Evolutionary conservation across 2,329 filamentous ascomycete genomes (phyloP).

Genomic region (Ophiostoma piceae): DNA sequence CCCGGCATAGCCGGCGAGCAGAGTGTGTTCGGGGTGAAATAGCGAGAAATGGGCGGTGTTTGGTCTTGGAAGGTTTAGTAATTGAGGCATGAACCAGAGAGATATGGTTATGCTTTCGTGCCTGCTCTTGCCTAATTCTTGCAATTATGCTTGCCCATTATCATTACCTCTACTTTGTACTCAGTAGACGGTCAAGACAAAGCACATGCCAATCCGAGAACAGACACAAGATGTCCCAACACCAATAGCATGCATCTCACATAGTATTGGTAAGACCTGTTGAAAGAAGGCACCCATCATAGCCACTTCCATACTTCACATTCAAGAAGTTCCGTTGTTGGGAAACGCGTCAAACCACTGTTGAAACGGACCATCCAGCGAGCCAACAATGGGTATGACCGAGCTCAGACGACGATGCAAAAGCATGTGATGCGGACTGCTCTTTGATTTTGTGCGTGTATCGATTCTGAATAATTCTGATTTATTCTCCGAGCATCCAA

Average conservation of each 20-base stretch:
- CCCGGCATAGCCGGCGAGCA: neutral
- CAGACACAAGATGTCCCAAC: neutral
- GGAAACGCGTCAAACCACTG: neutral
- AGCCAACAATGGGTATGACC: neutral
- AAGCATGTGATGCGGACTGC: slow-evolving; percentile 1
- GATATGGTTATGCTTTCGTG: too few species aligned
- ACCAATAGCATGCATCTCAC: neutral
- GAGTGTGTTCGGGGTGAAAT: neutral
- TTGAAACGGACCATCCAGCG: neutral
- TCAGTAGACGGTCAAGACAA: neutral
- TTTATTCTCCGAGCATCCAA: neutral
- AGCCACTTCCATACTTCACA: neutral
- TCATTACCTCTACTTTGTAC: too few species aligned
- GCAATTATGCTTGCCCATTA: too few species aligned
- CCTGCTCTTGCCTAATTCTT: too few species aligned
- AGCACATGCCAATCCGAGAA: neutral
- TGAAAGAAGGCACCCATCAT: neutral
- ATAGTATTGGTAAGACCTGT: too few species aligned
- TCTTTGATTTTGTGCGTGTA: neutral
- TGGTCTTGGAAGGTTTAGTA: neutral
- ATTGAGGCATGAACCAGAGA: too few species aligned
- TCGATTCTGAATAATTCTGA: neutral
- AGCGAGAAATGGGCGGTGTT: neutral
- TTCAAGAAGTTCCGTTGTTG: neutral
- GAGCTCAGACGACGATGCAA: neutral